A percentile compares a stretch with the other conserved stretches of the same genome.
Evolutionary conservation across 2,329 filamentous ascomycete genomes (phyloP).

Genomic region (Zymoseptoria pseudotritici): DNA sequence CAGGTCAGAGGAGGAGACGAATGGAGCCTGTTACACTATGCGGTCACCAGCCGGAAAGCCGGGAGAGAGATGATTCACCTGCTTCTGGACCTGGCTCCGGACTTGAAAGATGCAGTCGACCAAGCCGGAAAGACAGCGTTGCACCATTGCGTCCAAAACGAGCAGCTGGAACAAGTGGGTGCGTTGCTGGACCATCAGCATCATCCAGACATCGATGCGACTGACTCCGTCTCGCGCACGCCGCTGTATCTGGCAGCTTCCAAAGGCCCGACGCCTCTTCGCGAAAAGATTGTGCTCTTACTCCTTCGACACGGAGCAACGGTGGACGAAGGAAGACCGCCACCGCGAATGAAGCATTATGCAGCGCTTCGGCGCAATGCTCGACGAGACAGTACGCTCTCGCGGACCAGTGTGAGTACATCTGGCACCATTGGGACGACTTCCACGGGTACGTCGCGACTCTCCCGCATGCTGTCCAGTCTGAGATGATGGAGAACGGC

Average conservation of each 20-base stretch:
- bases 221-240: slow-evolving; percentile 11
- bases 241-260: slow-evolving; percentile 15
- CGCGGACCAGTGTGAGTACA: slow-evolving; percentile 2
- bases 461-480: slow-evolving; percentile 1
- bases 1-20: slow-evolving; percentile 13
- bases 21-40: slow-evolving; percentile 15
- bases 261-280: slow-evolving; percentile 7
- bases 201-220: slow-evolving; percentile 11
- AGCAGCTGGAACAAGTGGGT: slow-evolving; percentile 6
- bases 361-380: background rate
- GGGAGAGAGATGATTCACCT: slow-evolving; percentile 8
- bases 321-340: slow-evolving; percentile 3
- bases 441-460: slow-evolving; percentile 2
- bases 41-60: slow-evolving; percentile 3
- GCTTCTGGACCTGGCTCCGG: slow-evolving; percentile 14
- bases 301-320: slow-evolving; percentile 13
- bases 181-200: slow-evolving; percentile 11
- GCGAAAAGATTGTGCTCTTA: slow-evolving; percentile 11
- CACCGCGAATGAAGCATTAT: slow-evolving; percentile 4
- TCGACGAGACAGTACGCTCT: slow-evolving; percentile 4
- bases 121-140: slow-evolving; percentile 14
- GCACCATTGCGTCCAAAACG: slow-evolving; percentile 14
- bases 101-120: slow-evolving; percentile 15
- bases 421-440: slow-evolving; percentile 2
- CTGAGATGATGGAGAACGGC: background rate